Percentiles rank a stretch among this genome's conserved stretches.
Evolutionary conservation across 2,329 filamentous ascomycete species (phyloP).

Genomic region (Pseudogymnoascus sp.): DNA sequence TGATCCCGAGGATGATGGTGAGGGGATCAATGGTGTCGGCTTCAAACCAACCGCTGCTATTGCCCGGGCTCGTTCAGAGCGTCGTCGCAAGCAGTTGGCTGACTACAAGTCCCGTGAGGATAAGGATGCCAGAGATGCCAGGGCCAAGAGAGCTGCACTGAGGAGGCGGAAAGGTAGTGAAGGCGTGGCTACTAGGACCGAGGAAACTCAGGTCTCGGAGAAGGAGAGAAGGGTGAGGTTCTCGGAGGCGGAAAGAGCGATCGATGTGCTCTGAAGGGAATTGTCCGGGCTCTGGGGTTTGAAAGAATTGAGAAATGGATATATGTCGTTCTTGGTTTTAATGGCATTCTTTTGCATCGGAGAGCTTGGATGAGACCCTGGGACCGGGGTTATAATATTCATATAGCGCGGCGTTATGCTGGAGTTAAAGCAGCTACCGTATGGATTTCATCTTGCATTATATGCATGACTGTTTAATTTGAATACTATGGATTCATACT

Average conservation of each 20-base stretch:
- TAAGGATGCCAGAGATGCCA: constrained; percentile 51
- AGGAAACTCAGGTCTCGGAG: constrained; percentile 16
- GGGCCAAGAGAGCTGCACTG: constrained; percentile 46
- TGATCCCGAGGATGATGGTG: constrained; percentile 59
- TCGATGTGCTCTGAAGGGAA: not conserved
- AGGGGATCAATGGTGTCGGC: constrained; percentile 59
- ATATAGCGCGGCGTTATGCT: not conserved
- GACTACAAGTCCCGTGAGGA: constrained; percentile 56
- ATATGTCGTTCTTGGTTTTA: not conserved
- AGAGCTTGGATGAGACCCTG: not conserved
- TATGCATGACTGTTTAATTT: not conserved
- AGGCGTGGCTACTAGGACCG: constrained; percentile 11
- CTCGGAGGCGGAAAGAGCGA: constrained; percentile 16
- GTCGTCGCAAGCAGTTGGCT: constrained; percentile 51
- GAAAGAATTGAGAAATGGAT: not conserved
- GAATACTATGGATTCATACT: not conserved
- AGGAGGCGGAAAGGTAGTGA: constrained; percentile 28
- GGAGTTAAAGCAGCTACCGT: not conserved
- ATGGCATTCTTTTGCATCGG: not conserved
- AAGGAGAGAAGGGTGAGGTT: constrained; percentile 25
- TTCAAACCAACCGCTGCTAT: constrained; percentile 57
- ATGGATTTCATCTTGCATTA: not conserved
- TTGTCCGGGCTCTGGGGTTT: not conserved
- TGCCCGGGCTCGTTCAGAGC: constrained; percentile 48
- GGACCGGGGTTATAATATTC: not conserved